Conservation (phyloP, 805 yeast genomes). For the Sugiyamaella qingdaonensis region DNA sequence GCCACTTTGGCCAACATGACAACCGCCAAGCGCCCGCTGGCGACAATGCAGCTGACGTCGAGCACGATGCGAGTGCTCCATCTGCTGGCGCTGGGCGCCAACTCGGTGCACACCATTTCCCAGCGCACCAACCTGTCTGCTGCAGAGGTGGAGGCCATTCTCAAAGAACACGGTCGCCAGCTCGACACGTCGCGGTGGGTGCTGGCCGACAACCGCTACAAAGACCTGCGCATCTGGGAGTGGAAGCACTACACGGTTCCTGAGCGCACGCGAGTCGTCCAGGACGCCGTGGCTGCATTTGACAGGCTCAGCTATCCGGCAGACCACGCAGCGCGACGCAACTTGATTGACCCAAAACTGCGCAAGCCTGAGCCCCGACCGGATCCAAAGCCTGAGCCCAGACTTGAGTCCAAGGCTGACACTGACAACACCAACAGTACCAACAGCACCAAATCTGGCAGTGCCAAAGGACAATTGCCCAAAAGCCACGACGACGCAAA, state of each 20-base stretch:
- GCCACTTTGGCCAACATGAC: slow-evolving; percentile 9
- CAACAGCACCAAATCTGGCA: no score
- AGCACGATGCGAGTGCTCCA: slow-evolving; percentile 39
- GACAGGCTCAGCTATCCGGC: slow-evolving; percentile 27
- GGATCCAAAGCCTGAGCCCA: background rate
- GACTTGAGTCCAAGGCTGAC: background rate
- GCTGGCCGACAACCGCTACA: slow-evolving; percentile 28
- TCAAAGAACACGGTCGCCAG: slow-evolving; percentile 33
- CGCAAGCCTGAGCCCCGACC: slow-evolving; percentile 12
- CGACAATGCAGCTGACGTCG: slow-evolving; percentile 23
- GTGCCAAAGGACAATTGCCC: background rate
- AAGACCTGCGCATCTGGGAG: slow-evolving; percentile 35
- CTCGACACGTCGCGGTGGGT: slow-evolving; percentile 26
- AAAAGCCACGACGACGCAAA: background rate
- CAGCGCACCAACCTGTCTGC: slow-evolving; percentile 28
- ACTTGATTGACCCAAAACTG: slow-evolving; percentile 28
- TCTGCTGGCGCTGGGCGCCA: slow-evolving; percentile 48
- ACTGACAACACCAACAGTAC: no score
- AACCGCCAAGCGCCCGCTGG: slow-evolving; percentile 19
- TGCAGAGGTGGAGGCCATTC: slow-evolving; percentile 29
- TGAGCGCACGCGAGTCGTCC: slow-evolving; percentile 30
- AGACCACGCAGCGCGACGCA: slow-evolving; percentile 27
- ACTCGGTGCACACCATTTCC: slow-evolving; percentile 32
- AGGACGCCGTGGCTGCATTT: slow-evolving; percentile 29
- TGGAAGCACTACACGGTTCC: slow-evolving; percentile 34